Evolutionary conservation across 179 eudicot genomes (phyloP).

Genomic region (Actinidia arguta): DNA sequence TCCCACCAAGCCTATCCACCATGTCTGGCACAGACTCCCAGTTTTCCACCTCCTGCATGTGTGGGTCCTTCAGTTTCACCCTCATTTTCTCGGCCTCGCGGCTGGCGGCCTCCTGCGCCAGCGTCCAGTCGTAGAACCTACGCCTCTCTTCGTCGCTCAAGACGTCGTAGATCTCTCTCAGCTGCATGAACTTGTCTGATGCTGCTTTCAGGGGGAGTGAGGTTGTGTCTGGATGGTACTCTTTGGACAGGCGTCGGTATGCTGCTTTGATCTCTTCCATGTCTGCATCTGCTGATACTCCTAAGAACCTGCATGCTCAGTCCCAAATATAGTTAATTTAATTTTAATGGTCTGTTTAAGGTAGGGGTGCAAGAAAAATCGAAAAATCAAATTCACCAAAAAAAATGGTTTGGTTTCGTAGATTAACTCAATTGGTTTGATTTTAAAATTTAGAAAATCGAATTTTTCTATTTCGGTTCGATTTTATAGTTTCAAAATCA

Average conservation of each 20-base stretch:
- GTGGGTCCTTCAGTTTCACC: constrained; percentile 76
- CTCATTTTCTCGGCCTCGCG: constrained; percentile 75
- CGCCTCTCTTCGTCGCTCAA: constrained; percentile 68
- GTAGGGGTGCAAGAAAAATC: background rate
- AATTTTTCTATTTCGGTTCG: no score
- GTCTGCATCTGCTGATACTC: constrained; percentile 74
- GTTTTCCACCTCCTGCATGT: constrained; percentile 45
- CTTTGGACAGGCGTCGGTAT: constrained; percentile 74
- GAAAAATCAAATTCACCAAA: background rate
- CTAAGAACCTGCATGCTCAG: constrained; percentile 80
- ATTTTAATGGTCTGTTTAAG: background rate
- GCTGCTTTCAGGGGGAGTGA: constrained; percentile 80
- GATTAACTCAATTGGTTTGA: background rate
- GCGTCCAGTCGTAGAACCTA: constrained; percentile 80
- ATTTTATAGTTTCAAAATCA: no score
- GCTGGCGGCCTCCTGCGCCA: constrained; percentile 86
- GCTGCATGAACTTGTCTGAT: constrained; percentile 84
- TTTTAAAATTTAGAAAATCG: background rate
- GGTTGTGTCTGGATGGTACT: constrained; percentile 91
- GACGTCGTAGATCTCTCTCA: constrained; percentile 68
- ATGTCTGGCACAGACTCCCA: constrained; percentile 66
- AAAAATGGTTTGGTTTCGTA: no score
- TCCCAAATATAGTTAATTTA: background rate
- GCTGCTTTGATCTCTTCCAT: constrained; percentile 84
- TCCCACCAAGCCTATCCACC: constrained; percentile 84